phyloP scores from a whole-genome alignment of 441 rosid species.

The Capsella rubella region DNA sequence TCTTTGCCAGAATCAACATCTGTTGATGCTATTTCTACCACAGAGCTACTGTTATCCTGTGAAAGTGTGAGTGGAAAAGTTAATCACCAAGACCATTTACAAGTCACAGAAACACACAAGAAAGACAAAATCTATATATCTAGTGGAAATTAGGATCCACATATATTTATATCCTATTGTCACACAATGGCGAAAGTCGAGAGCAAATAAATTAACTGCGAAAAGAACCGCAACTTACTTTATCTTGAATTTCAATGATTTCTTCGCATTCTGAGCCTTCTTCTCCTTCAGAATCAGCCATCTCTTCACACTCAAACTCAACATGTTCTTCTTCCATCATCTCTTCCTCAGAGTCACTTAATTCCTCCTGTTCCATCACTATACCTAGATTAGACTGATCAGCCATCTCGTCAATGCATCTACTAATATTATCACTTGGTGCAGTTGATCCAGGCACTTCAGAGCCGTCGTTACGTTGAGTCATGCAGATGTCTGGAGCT shows the following conservation, averaged over 20 bases:
- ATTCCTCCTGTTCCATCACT: slow-evolving; percentile 98
- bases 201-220: neutral
- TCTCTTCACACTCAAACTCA: slow-evolving; percentile 98
- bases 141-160: slow-evolving; percentile 27
- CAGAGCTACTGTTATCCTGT: slow-evolving; percentile 54
- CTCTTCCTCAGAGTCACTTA: slow-evolving; percentile 97
- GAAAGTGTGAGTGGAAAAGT: slow-evolving; percentile 42
- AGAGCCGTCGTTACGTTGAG: slow-evolving; percentile 41
- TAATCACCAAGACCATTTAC: slow-evolving; percentile 29
- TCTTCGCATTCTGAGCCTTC: slow-evolving; percentile 64
- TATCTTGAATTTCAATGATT: slow-evolving; percentile 53
- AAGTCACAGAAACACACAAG: slow-evolving; percentile 30
- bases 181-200: slow-evolving; percentile 23
- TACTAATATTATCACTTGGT: slow-evolving; percentile 43
- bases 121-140: slow-evolving; percentile 16
- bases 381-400: slow-evolving; percentile 80
- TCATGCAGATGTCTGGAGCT: slow-evolving; percentile 42
- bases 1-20: slow-evolving; percentile 49
- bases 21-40: slow-evolving; percentile 40
- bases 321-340: slow-evolving; percentile 87
- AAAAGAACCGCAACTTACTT: slow-evolving; percentile 53
- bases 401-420: slow-evolving; percentile 53
- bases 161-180: slow-evolving; percentile 10
- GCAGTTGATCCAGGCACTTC: slow-evolving; percentile 44
- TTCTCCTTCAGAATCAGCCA: slow-evolving; percentile 97